phyloP scores from a whole-genome alignment of 495 filamentous ascomycete genomes.

The Penicillium bovifimosum region DNA sequence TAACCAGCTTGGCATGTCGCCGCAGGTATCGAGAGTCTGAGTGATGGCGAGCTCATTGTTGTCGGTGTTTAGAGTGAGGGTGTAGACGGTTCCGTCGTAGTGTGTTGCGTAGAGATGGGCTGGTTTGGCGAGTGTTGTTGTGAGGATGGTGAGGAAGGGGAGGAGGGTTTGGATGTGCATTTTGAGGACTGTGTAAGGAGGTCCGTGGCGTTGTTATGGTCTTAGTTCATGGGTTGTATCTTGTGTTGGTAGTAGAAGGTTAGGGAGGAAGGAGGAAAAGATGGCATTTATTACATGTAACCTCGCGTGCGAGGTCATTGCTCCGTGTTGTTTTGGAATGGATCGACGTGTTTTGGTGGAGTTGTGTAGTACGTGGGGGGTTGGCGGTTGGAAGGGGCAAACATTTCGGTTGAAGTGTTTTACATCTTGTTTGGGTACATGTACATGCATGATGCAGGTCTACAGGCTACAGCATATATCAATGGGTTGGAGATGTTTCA shows the following conservation, averaged over 20 bases:
- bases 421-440: too few relatives aligned
- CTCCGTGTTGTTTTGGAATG: conserved; percentile 1
- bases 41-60: conserved; percentile 33
- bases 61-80: conserved; percentile 45
- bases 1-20: conserved; percentile 54
- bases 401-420: too few relatives aligned
- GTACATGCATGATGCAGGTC: too few relatives aligned
- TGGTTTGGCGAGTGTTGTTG: neutral
- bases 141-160: neutral
- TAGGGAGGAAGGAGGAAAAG: too few relatives aligned
- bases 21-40: conserved; percentile 40
- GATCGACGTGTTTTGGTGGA: neutral
- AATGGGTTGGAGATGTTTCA: too few relatives aligned
- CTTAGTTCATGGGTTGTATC: neutral
- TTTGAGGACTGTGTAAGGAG: neutral
- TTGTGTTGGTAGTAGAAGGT: neutral
- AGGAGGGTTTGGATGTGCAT: conserved; percentile 3
- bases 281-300: neutral
- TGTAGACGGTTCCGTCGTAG: conserved; percentile 54
- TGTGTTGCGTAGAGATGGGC: conserved; percentile 51
- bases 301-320: neutral
- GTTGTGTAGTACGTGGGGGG: neutral
- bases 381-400: too few relatives aligned
- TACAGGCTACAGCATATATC: too few relatives aligned
- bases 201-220: neutral